phyloP scores from a whole-genome alignment of 495 filamentous ascomycete genomes.

The Cercophora samala region DNA sequence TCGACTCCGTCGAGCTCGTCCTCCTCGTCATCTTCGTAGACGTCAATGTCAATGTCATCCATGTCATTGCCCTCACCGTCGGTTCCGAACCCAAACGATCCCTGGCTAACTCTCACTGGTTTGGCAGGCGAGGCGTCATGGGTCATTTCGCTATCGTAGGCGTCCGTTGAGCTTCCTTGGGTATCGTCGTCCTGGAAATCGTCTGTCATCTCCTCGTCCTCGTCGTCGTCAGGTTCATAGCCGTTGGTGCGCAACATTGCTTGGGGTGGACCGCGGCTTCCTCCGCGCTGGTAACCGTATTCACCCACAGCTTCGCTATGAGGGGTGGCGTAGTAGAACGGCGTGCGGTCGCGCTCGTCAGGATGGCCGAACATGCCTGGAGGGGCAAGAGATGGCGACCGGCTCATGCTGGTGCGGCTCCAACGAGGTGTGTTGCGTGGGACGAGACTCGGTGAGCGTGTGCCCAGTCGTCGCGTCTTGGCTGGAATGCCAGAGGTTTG shows the following conservation, averaged over 20 bases:
- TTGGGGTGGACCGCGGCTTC: slow-evolving; percentile 18
- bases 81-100: slow-evolving; percentile 9
- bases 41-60: slow-evolving; percentile 26
- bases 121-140: slow-evolving; percentile 14
- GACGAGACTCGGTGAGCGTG: slow-evolving; percentile 43
- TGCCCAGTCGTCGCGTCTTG: slow-evolving; percentile 39
- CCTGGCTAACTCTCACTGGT: not conserved
- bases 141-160: slow-evolving; percentile 28
- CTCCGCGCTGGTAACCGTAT: slow-evolving; percentile 18
- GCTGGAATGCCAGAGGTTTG: slow-evolving; percentile 1
- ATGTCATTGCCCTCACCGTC: slow-evolving; percentile 14
- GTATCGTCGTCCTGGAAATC: slow-evolving; percentile 25
- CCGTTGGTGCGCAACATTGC: slow-evolving; percentile 14
- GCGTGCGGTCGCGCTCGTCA: slow-evolving; percentile 38
- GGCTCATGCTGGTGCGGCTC: slow-evolving; percentile 40
- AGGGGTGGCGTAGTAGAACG: slow-evolving; percentile 54
- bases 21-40: slow-evolving; percentile 35
- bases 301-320: slow-evolving; percentile 43
- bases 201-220: slow-evolving; percentile 22
- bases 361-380: slow-evolving; percentile 18
- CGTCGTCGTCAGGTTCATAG: slow-evolving; percentile 21
- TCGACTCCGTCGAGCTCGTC: slow-evolving; percentile 36
- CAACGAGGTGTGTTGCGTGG: slow-evolving; percentile 47
- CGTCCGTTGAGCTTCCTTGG: slow-evolving; percentile 31
- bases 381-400: slow-evolving; percentile 31